Conservation (phyloP, 1,284 basidiomycete species). For the Fomitopsis pinicola region DNA sequence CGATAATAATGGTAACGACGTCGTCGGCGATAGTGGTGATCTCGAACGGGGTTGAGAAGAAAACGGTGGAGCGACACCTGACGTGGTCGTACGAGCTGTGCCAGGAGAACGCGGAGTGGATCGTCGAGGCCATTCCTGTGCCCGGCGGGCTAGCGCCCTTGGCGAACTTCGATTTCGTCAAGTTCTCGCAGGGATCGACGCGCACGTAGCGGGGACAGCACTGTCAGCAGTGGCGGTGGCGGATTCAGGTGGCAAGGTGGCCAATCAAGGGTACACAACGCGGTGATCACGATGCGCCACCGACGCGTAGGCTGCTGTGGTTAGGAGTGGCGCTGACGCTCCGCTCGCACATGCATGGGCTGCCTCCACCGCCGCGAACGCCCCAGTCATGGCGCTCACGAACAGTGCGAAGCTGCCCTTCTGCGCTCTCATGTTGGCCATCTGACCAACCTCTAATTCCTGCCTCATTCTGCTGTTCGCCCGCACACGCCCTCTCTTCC, state of each 20-base stretch:
- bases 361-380: neutral
- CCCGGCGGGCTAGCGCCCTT: conserved; percentile 29
- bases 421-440: neutral
- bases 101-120: conserved; percentile 16
- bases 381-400: too few relatives aligned
- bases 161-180: conserved; percentile 27
- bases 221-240: neutral
- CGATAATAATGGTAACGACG: conserved; percentile 24
- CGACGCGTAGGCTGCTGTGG: too few relatives aligned
- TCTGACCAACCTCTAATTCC: neutral
- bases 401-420: too few relatives aligned
- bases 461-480: too few relatives aligned
- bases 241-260: neutral
- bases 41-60: conserved; percentile 26
- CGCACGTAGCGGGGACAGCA: too few relatives aligned
- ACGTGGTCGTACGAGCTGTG: conserved; percentile 28
- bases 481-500: too few relatives aligned
- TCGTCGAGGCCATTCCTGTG: conserved; percentile 31
- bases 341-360: neutral
- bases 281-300: neutral
- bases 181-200: too few relatives aligned
- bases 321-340: neutral
- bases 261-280: neutral
- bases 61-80: conserved; percentile 25
- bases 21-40: conserved; percentile 27